These are phyloP conservation scores for Chrysochromulina parva DNA, from an alignment of 78 protist species.

Conservation along the genomic window DNA sequence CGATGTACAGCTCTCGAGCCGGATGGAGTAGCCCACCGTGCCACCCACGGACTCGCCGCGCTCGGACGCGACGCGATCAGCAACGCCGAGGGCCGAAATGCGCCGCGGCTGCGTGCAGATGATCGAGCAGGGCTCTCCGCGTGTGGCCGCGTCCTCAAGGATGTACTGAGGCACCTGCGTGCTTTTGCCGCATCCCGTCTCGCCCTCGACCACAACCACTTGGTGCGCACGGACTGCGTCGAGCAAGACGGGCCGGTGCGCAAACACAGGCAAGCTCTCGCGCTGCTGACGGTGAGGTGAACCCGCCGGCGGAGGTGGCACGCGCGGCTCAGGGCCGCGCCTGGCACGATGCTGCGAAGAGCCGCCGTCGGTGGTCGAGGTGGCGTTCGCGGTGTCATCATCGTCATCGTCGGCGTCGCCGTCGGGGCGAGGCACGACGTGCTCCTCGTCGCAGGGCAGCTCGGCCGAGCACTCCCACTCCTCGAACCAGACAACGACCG, in stretches of 20 bases:
- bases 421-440: no score
- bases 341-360: no score
- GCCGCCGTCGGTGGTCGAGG: no score
- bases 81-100: slow-evolving; percentile 81
- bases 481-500: no score
- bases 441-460: no score
- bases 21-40: slow-evolving; percentile 79
- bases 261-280: not conserved
- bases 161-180: slow-evolving; percentile 83
- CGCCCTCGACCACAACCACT: slow-evolving; percentile 58
- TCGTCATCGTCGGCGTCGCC: no score
- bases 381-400: no score
- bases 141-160: slow-evolving; percentile 51
- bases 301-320: not conserved
- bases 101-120: slow-evolving; percentile 93
- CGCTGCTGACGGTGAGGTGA: not conserved
- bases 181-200: slow-evolving; percentile 92
- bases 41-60: slow-evolving; percentile 45
- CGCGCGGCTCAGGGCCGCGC: no score
- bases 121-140: slow-evolving; percentile 44
- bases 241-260: not conserved
- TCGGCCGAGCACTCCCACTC: no score
- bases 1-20: slow-evolving; percentile 45
- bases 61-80: slow-evolving; percentile 85
- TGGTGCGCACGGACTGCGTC: not conserved